A percentile compares a stretch with the other conserved stretches of the same genome.
Evolutionary conservation across 345 rosid genomes (phyloP).

Genomic region (Crucihimalaya himalaica): DNA sequence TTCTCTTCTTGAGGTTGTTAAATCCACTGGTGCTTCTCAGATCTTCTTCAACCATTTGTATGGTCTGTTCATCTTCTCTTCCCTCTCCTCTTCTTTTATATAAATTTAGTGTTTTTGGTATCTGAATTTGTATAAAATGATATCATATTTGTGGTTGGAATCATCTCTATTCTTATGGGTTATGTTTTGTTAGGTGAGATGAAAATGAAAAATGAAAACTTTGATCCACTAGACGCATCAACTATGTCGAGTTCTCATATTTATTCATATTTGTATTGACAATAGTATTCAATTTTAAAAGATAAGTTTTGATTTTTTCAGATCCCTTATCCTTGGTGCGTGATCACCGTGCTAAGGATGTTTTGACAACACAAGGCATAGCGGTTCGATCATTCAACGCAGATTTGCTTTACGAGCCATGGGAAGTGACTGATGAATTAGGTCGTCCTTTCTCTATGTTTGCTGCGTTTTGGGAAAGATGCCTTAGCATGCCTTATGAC

Average conservation of each 20-base stretch:
- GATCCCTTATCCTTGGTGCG: slow-evolving; percentile 93
- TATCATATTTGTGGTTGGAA: not conserved
- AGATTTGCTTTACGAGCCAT: slow-evolving; percentile 97
- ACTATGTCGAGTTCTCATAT: too few species aligned
- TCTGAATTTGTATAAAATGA: not conserved
- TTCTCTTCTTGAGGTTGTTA: slow-evolving; percentile 76
- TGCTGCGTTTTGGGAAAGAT: slow-evolving; percentile 85
- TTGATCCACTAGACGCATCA: not conserved
- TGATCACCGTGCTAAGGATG: slow-evolving; percentile 91
- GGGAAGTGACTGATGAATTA: slow-evolving; percentile 86
- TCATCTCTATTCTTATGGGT: not conserved
- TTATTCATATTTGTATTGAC: too few species aligned
- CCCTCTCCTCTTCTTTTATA: not conserved
- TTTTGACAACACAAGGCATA: slow-evolving; percentile 70
- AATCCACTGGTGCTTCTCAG: slow-evolving; percentile 90
- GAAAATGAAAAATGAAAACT: not conserved
- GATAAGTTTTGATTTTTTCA: slow-evolving; percentile 41
- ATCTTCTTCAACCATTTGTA: slow-evolving; percentile 96
- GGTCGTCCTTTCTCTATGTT: slow-evolving; percentile 80
- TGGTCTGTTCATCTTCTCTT: slow-evolving; percentile 57
- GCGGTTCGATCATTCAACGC: slow-evolving; percentile 83
- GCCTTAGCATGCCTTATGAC: slow-evolving; percentile 96
- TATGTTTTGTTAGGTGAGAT: not conserved
- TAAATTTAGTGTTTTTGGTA: not conserved
- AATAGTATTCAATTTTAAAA: too few species aligned